Conservation (phyloP, 2,329 filamentous ascomycete species). For the Exophiala calicioides region DNA sequence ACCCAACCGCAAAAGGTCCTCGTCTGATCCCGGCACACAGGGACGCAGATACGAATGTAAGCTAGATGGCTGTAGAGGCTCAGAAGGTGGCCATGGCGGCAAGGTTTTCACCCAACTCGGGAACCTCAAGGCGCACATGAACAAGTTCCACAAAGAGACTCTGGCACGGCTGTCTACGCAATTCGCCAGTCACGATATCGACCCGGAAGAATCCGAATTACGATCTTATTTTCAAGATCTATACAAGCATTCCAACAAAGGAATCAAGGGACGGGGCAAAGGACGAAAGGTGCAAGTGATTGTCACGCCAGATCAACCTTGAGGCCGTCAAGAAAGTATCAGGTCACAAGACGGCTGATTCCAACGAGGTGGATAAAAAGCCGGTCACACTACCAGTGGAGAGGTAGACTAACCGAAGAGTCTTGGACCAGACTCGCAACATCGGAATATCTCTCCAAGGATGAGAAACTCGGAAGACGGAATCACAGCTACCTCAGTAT, state of each 20-base stretch:
- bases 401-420: no score
- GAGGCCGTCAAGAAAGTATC: background rate
- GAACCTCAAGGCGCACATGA: conserved; percentile 93
- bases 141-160: conserved; percentile 83
- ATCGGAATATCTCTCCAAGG: no score
- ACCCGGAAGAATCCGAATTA: conserved; percentile 72
- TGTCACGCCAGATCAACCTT: conserved; percentile 14
- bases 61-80: conserved; percentile 67
- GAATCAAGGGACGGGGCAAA: conserved; percentile 93
- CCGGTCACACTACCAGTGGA: no score
- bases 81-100: conserved; percentile 39
- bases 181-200: conserved; percentile 61
- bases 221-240: conserved; percentile 81
- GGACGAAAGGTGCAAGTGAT: conserved; percentile 63
- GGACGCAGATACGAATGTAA: conserved; percentile 72
- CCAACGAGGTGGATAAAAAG: no score
- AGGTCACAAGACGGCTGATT: no score
- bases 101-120: conserved; percentile 89
- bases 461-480: no score
- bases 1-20: conserved; percentile 74
- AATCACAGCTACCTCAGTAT: no score
- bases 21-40: conserved; percentile 23
- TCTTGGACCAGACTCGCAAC: no score
- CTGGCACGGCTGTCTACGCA: conserved; percentile 68
- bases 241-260: conserved; percentile 99